phyloP scores from a whole-genome alignment of 352 stramenopile species.

The Achlya hypogyna region DNA sequence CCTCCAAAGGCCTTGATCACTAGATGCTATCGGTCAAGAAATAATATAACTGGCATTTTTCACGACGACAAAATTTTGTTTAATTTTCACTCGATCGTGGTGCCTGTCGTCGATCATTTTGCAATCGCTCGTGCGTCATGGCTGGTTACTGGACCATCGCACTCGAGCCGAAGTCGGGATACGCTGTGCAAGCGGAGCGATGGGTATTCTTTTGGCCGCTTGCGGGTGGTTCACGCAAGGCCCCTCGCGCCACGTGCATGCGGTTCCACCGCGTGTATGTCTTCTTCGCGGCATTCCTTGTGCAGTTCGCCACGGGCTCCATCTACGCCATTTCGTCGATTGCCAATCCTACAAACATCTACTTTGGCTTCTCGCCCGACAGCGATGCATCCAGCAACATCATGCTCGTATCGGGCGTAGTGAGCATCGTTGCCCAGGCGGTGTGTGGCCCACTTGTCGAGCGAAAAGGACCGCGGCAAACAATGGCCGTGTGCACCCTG shows the following conservation, averaged over 20 bases:
- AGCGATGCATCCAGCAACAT: neutral
- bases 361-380: neutral
- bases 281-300: neutral
- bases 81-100: too few relatives aligned
- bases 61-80: too few relatives aligned
- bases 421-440: neutral
- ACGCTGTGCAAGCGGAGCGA: neutral
- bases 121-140: neutral
- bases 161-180: neutral
- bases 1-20: too few relatives aligned
- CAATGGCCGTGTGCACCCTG: neutral
- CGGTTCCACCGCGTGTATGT: constrained; percentile 14
- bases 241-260: neutral
- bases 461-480: constrained; percentile 10
- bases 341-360: constrained; percentile 6
- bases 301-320: constrained; percentile 15
- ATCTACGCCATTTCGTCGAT: neutral
- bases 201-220: constrained; percentile 1
- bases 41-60: too few relatives aligned
- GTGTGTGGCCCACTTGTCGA: constrained; percentile 18
- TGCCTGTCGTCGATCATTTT: neutral
- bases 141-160: constrained; percentile 7
- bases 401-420: neutral
- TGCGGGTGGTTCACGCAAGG: neutral
- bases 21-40: too few relatives aligned